Evolutionary conservation across 331 rosid genomes (phyloP).

Genomic region (Phaseolus coccineus): DNA sequence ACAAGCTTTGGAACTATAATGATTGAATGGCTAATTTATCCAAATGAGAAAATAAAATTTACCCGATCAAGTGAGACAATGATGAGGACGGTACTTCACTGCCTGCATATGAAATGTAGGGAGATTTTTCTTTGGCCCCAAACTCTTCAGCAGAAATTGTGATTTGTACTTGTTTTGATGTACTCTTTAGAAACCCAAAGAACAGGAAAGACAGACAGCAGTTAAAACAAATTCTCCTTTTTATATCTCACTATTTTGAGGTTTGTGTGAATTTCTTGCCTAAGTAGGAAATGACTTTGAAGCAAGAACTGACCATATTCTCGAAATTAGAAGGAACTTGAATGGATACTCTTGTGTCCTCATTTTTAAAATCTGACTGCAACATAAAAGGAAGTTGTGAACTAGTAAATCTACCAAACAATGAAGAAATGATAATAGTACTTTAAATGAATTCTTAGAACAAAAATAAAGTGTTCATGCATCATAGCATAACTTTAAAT

Average conservation of each 20-base stretch:
- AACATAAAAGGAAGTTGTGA: conserved; percentile 42
- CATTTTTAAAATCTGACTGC: conserved; percentile 76
- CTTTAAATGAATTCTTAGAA: conserved; percentile 1
- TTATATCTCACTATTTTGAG: not conserved
- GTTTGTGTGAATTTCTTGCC: conserved; percentile 11
- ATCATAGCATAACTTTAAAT: conserved; percentile 32
- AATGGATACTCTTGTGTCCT: conserved; percentile 71
- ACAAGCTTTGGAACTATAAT: not conserved
- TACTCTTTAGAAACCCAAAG: conserved; percentile 55
- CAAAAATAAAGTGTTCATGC: not conserved
- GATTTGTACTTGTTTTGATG: conserved; percentile 70
- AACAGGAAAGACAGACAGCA: conserved; percentile 34
- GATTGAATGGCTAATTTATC: conserved; percentile 3
- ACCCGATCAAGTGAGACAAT: conserved; percentile 69
- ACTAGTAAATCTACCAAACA: conserved; percentile 23
- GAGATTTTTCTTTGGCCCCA: conserved; percentile 77
- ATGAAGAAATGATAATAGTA: conserved; percentile 16
- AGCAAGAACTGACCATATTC: conserved; percentile 60
- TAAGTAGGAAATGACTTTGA: conserved; percentile 21
- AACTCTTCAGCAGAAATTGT: conserved; percentile 86
- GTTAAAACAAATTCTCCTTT: conserved; percentile 43
- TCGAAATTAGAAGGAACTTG: conserved; percentile 65
- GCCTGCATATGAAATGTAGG: conserved; percentile 60
- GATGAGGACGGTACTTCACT: conserved; percentile 76
- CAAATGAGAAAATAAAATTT: conserved; percentile 35